These are phyloP conservation scores for Starmerella geochares DNA, from an alignment of 805 yeast genomes.

Conservation along the genomic window DNA sequence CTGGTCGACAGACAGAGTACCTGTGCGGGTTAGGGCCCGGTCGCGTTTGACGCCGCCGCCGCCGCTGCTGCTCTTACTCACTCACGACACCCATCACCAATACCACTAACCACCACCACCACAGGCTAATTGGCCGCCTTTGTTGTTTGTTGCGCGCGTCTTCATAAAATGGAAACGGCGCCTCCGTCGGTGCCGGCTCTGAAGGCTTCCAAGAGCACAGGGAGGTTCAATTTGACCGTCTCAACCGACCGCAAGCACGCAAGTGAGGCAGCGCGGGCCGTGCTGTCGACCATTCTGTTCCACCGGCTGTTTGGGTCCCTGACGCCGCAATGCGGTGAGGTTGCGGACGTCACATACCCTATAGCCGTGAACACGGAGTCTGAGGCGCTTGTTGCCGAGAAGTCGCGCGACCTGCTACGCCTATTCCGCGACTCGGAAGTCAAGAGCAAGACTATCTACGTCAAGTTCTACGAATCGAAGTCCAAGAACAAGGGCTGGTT, in stretches of 20 bases:
- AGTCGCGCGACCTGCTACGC: slow-evolving; percentile 12
- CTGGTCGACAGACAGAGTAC: background rate
- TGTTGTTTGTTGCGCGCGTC: too few relatives aligned
- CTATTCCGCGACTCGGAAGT: slow-evolving; percentile 21
- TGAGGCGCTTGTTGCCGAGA: slow-evolving; percentile 19
- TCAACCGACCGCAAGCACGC: slow-evolving; percentile 41
- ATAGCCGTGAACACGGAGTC: slow-evolving; percentile 18
- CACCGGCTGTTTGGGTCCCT: slow-evolving; percentile 59
- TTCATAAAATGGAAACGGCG: background rate
- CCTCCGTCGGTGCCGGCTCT: background rate
- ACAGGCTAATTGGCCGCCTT: background rate
- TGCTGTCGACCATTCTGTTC: slow-evolving; percentile 59
- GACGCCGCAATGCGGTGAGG: slow-evolving; percentile 45
- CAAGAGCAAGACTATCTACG: background rate
- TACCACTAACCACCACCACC: background rate
- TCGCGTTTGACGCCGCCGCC: background rate
- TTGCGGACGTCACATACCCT: slow-evolving; percentile 46
- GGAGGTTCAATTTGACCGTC: slow-evolving; percentile 13
- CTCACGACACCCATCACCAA: background rate
- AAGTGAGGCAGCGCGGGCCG: slow-evolving; percentile 47
- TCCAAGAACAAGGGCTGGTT: slow-evolving; percentile 48
- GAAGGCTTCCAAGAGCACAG: background rate
- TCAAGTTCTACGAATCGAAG: slow-evolving; percentile 30
- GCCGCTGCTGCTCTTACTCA: background rate
- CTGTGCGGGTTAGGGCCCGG: too few relatives aligned